Conservation (phyloP, 345 rosid species). For the Moricandia moricandioides region DNA sequence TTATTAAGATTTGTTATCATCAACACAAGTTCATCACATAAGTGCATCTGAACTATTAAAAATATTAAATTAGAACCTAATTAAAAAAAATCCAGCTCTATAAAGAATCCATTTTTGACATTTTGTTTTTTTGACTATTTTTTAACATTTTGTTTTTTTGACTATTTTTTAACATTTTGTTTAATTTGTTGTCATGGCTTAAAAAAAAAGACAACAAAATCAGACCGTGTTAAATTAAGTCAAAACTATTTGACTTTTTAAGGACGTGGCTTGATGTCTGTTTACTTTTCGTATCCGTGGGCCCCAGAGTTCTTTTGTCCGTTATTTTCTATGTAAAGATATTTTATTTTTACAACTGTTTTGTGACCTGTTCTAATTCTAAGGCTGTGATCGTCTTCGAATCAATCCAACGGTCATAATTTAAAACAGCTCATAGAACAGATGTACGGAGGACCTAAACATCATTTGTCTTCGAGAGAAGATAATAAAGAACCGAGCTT, state of each 20-base stretch:
- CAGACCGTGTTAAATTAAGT: background rate
- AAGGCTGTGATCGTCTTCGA: slow-evolving; percentile 9
- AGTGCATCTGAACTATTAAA: no score
- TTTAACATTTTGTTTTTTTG: slow-evolving; percentile 32
- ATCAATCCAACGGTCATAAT: slow-evolving; percentile 1
- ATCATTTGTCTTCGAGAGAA: background rate
- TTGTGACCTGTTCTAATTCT: background rate
- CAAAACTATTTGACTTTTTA: no score
- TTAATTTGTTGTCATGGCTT: background rate
- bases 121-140: no score
- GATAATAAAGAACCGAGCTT: background rate
- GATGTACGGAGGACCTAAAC: background rate
- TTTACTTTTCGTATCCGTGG: background rate
- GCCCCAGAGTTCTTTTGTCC: slow-evolving; percentile 3
- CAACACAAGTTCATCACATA: no score
- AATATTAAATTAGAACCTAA: no score
- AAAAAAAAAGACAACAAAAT: background rate
- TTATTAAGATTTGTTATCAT: no score
- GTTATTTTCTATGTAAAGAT: background rate
- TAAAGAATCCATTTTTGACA: background rate
- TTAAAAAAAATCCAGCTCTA: no score
- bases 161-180: slow-evolving; percentile 30
- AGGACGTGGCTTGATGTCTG: background rate
- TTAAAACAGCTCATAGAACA: background rate
- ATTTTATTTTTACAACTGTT: slow-evolving; percentile 1